phyloP scores from a whole-genome alignment of 257 asterid genomes.

The Mentha longifolia region DNA sequence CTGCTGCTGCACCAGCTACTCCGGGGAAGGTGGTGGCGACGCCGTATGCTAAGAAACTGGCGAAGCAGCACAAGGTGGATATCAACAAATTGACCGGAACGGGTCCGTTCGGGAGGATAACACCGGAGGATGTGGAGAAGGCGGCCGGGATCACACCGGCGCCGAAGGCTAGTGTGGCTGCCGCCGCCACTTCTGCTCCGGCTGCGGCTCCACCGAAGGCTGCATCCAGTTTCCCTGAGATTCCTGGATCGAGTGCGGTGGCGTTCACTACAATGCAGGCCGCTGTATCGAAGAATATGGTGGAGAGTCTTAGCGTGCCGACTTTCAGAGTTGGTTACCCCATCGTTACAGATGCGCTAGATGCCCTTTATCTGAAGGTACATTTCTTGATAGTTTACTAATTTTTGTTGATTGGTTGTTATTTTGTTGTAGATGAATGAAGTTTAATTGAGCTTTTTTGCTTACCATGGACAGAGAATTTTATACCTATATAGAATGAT shows the following conservation, averaged over 20 bases:
- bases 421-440: background rate
- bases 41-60: conserved; percentile 89
- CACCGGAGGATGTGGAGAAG: conserved; percentile 89
- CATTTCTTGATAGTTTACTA: conserved; percentile 10
- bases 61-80: conserved; percentile 82
- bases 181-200: conserved; percentile 28
- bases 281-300: conserved; percentile 83
- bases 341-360: conserved; percentile 64
- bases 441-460: background rate
- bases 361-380: conserved; percentile 83
- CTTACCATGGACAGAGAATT: background rate
- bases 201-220: conserved; percentile 41
- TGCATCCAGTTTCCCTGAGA: conserved; percentile 57
- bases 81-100: conserved; percentile 65
- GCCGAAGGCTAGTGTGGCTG: conserved; percentile 42
- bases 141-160: conserved; percentile 71
- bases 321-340: conserved; percentile 86
- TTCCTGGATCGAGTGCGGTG: conserved; percentile 66
- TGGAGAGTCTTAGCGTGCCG: conserved; percentile 79
- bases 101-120: conserved; percentile 87
- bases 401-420: background rate
- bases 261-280: conserved; percentile 83
- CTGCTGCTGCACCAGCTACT: conserved; percentile 41
- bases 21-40: conserved; percentile 50
- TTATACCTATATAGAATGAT: background rate